These are phyloP conservation scores for Rauvolfia tetraphylla DNA, from an alignment of 257 asterid species.

Conservation along the genomic window DNA sequence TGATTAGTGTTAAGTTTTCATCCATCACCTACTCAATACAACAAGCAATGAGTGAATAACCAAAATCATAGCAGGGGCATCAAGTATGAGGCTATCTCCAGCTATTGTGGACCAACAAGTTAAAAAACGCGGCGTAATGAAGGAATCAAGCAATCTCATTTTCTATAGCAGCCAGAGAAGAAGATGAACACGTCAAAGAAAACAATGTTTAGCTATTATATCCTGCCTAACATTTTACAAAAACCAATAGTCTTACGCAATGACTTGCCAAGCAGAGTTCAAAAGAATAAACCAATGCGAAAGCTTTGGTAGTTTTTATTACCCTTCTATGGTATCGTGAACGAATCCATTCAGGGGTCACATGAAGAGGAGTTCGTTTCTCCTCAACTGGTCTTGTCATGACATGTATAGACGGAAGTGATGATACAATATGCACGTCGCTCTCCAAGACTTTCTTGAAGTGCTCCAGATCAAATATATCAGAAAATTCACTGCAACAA, in stretches of 20 bases:
- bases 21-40: slow-evolving; percentile 7
- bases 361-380: slow-evolving; percentile 71
- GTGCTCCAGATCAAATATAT: slow-evolving; percentile 86
- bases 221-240: background rate
- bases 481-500: slow-evolving; percentile 86
- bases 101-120: background rate
- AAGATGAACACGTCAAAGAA: background rate
- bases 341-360: slow-evolving; percentile 77
- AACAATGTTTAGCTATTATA: background rate
- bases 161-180: background rate
- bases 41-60: background rate
- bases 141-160: background rate
- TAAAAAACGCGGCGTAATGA: background rate
- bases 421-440: slow-evolving; percentile 81
- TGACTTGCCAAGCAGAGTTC: background rate
- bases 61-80: background rate
- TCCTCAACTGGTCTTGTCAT: slow-evolving; percentile 86
- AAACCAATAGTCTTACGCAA: background rate
- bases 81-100: slow-evolving; percentile 4
- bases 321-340: slow-evolving; percentile 60
- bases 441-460: slow-evolving; percentile 72
- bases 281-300: slow-evolving; percentile 1
- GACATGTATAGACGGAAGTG: slow-evolving; percentile 88
- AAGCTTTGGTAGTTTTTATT: slow-evolving; percentile 8
- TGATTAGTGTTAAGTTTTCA: background rate